Evolutionary conservation across 108 stramenopile genomes (phyloP), one percentile per base, ranked within the genome.

Genomic region (Fragilaria crotonensis): DNA sequence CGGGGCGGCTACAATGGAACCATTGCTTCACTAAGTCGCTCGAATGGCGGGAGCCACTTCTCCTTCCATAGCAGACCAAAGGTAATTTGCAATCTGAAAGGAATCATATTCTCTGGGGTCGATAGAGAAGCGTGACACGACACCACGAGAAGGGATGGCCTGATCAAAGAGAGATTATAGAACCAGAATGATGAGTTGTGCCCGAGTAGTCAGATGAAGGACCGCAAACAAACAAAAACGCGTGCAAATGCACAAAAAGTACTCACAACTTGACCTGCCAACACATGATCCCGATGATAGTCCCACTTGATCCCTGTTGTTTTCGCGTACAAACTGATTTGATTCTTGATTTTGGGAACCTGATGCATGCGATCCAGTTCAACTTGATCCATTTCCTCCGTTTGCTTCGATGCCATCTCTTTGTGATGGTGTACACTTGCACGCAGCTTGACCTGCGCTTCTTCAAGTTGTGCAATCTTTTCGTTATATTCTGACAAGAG

Each of bases 221-320:
- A 46, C 29, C 17, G 18, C 17, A 32, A 62, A 23, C 9, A 23
- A 7, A 25, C 21, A 5, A 47, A 18, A 18, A 9, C 30, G 11
- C 44, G 11, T 45, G 29, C 11, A n/a, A 22, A 17, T 29, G 18
- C 17, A 53, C 33, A 52, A 53, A 5, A 52, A 31, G 22, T 18
- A 75, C 75, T 64, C 48, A 72, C 76, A 58, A 77, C 67, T 26
- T 72, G 54, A 2, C 76, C 76, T 23, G 60, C 53, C 28, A 77
- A 30, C 4, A 72, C 25, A 52, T 71, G 50, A 2, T 54, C 62
- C 14, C 68, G 18, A 14, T 33, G 25, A 59, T 70, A 79, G 48
- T 79, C 70, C 77, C 77, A 79, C 57, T 79, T 79, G 56, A 79
- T 79, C 0, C 68, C 66, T 9, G 71, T 73, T 14, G 63, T 64